Conservation (phyloP, 2,329 filamentous ascomycete species). For the Botrytis squamosa region DNA sequence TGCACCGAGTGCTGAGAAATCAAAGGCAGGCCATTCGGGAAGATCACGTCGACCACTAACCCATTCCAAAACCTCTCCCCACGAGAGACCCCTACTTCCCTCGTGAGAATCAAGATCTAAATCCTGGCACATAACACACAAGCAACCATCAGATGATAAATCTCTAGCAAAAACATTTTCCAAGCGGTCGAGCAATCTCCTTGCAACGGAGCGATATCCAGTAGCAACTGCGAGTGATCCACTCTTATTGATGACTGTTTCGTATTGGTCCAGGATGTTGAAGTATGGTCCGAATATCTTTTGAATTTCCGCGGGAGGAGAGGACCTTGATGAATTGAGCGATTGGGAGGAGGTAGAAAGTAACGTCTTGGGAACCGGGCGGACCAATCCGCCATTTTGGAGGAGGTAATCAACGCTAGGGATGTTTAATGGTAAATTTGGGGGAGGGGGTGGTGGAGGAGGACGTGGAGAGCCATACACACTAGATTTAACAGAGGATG, state of each 20-base stretch:
- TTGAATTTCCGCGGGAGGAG: slow-evolving; percentile 56
- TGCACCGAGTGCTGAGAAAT: slow-evolving; percentile 60
- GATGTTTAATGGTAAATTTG: slow-evolving; percentile 56
- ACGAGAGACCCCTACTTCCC: slow-evolving; percentile 72
- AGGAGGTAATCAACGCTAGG: slow-evolving; percentile 90
- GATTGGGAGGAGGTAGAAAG: slow-evolving; percentile 53
- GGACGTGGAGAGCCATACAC: slow-evolving; percentile 45
- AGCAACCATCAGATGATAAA: slow-evolving; percentile 81
- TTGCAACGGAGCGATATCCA: slow-evolving; percentile 90
- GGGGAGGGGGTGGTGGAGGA: slow-evolving; percentile 72
- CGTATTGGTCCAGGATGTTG: slow-evolving; percentile 81
- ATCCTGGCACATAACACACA: slow-evolving; percentile 75
- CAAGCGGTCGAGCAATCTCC: slow-evolving; percentile 81
- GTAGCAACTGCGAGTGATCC: slow-evolving; percentile 94
- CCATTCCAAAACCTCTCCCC: slow-evolving; percentile 93
- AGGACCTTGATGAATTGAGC: slow-evolving; percentile 47
- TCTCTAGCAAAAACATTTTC: slow-evolving; percentile 94
- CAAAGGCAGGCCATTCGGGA: slow-evolving; percentile 85
- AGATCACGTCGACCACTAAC: slow-evolving; percentile 86
- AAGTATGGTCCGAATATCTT: slow-evolving; percentile 81
- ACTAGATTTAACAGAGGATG: slow-evolving; percentile 33
- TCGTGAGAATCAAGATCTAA: slow-evolving; percentile 47
- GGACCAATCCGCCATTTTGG: slow-evolving; percentile 78
- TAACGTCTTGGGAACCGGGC: slow-evolving; percentile 70
- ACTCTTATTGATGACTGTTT: slow-evolving; percentile 74